Conservation (phyloP, 257 asterid genomes). For the Scutellaria baicalensis region DNA sequence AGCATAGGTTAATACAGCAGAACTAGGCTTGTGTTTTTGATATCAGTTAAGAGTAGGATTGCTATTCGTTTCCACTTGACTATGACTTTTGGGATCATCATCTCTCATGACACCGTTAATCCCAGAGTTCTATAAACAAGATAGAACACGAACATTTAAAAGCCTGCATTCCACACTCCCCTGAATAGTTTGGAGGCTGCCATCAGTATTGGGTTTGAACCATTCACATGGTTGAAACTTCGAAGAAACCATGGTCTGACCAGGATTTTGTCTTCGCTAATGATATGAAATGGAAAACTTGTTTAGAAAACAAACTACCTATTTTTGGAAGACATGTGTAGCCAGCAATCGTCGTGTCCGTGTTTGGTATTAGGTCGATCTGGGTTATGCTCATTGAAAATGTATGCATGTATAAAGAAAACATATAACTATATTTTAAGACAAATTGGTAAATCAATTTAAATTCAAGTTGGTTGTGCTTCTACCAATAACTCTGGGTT, state of each 20-base stretch:
- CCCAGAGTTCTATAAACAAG: background rate
- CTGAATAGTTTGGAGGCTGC: too few species aligned
- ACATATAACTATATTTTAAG: too few species aligned
- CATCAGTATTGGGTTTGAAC: too few species aligned
- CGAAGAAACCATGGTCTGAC: background rate
- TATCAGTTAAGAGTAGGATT: background rate
- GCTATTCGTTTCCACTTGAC: background rate
- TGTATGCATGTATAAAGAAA: too few species aligned
- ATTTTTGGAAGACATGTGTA: too few species aligned
- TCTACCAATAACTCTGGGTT: background rate
- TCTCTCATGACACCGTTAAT: background rate
- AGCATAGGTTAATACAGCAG: background rate
- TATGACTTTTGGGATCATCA: background rate
- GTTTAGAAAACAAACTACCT: too few species aligned
- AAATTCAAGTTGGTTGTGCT: background rate
- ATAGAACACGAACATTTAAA: background rate
- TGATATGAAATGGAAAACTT: background rate
- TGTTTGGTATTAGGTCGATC: too few species aligned
- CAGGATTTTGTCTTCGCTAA: background rate
- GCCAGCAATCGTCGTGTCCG: too few species aligned
- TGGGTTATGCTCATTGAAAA: too few species aligned
- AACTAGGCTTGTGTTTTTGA: background rate
- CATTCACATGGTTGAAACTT: background rate
- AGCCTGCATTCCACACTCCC: too few species aligned
- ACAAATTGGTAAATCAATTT: too few species aligned